Evolutionary conservation across 2,329 filamentous ascomycete genomes (phyloP).

Genomic region (Neospermospora avenae): DNA sequence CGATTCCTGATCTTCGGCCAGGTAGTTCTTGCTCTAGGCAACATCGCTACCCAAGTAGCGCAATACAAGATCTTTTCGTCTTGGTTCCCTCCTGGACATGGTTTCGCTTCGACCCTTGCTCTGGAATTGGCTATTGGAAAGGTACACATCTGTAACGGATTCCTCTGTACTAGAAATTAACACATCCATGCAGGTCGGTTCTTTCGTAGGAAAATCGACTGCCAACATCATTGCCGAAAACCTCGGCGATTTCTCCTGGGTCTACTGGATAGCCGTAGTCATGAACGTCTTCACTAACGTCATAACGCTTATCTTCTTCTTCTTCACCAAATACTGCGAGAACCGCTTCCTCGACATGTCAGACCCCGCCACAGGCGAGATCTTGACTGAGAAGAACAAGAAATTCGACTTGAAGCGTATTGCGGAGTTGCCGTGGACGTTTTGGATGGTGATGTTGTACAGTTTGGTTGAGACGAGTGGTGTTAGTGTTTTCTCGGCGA

Average conservation of each 20-base stretch:
- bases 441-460: conserved; percentile 54
- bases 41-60: conserved; percentile 61
- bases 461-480: conserved; percentile 57
- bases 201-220: conserved; percentile 57
- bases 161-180: neutral
- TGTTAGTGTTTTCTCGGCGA: conserved; percentile 51
- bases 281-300: conserved; percentile 63
- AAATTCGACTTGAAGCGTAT: conserved; percentile 54
- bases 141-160: neutral
- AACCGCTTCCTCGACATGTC: conserved; percentile 44
- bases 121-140: conserved; percentile 60
- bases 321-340: conserved; percentile 51
- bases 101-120: conserved; percentile 59
- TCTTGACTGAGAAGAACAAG: conserved; percentile 56
- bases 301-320: conserved; percentile 50
- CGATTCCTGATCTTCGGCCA: conserved; percentile 58
- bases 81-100: conserved; percentile 60
- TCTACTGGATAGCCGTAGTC: conserved; percentile 59
- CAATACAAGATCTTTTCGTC: conserved; percentile 64
- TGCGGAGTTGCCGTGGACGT: conserved; percentile 56
- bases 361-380: conserved; percentile 57
- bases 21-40: conserved; percentile 55
- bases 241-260: conserved; percentile 59
- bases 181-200: conserved; percentile 43
- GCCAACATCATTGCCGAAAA: conserved; percentile 57